Evolutionary conservation across 164 flowering plant genomes (phyloP), one percentile per base, ranked within the genome.

Genomic region (Aristolochia contorta): DNA sequence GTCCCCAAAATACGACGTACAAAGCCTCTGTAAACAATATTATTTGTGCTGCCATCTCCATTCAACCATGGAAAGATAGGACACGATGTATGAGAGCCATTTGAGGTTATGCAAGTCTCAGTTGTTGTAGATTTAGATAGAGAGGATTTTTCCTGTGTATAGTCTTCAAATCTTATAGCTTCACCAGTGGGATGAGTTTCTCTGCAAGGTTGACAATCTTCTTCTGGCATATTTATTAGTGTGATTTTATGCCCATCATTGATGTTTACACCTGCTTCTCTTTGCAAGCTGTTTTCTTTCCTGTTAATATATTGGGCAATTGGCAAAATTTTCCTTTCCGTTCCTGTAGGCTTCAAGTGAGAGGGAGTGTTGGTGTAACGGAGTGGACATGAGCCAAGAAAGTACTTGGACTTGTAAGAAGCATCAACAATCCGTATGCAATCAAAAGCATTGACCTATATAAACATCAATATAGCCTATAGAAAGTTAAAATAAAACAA

Each of bases 11-110:
- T 67, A 62, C 89, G 87, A 32, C 95, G 90, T 59, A 69, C 54
- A 58, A 94, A 91, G 43, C 88, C 91, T 63, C 73, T 80, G 79
- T 81, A 86, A 18, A 88, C 78, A 58, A 69, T 61, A 22, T 54
- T 67, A 63, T 93, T 90, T 49, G 75, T 71, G 54, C 88, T 80
- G 33, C 97, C 95, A 78, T 93, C 96, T 30, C 84, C 97, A 79
- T 93, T 93, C 49, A 93, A 68, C 99, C 99, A 91, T 52, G 99
- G 97, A 61, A 88, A 57, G 75, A 94, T 81, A 43, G 95, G 95
- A 69, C 71, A 61, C 64, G 67, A 77, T 21, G 67, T 49, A 60
- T 55, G 51, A 37, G 71, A 60, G 65, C 71, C 73, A 61, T 49
- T 55, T 47, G 66, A n/a, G n/a, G n/a, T 47, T 24, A 14, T 47